Percentiles rank a stretch among this genome's conserved stretches.
Evolutionary conservation across 768 basidiomycete genomes (phyloP).

Genomic region (Termitomyces heimii): DNA sequence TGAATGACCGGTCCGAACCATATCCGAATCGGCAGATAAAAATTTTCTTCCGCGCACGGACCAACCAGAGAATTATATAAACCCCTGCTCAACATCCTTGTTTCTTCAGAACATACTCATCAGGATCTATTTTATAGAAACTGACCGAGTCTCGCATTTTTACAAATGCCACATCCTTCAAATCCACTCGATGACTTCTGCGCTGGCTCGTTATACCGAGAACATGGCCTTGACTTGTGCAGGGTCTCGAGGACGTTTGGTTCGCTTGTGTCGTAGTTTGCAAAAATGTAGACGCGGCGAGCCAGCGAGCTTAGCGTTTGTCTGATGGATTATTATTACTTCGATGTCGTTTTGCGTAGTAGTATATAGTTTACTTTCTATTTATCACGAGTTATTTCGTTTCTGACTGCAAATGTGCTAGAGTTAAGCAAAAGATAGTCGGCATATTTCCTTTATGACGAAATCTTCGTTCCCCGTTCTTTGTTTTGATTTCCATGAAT

Average conservation of each 20-base stretch:
- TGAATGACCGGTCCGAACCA: too few species aligned
- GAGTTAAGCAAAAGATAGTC: too few species aligned
- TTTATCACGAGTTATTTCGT: too few species aligned
- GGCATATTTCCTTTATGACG: too few species aligned
- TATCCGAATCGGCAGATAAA: not conserved
- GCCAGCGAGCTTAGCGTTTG: conserved; percentile 17
- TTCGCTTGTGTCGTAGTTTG: not conserved
- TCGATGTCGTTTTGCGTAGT: too few species aligned
- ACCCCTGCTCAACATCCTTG: not conserved
- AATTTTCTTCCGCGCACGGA: conserved; percentile 8
- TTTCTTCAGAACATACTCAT: conserved; percentile 23
- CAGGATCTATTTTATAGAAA: conserved; percentile 25
- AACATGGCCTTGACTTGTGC: conserved; percentile 14
- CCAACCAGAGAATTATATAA: conserved; percentile 7
- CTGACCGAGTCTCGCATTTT: conserved; percentile 24
- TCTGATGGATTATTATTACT: conserved; percentile 14
- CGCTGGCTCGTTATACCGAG: conserved; percentile 20
- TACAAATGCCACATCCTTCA: conserved; percentile 23
- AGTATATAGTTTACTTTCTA: too few species aligned
- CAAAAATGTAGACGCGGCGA: not conserved
- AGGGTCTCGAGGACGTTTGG: conserved; percentile 22
- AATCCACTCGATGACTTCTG: conserved; percentile 20
- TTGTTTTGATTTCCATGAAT: too few species aligned
- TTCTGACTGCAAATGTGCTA: too few species aligned
- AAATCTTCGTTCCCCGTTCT: too few species aligned